Percentiles rank a stretch among this genome's conserved stretches.
Conservation (phyloP, 192 early-diverging fungal genomes). For the Umbelopsis isabellina region DNA sequence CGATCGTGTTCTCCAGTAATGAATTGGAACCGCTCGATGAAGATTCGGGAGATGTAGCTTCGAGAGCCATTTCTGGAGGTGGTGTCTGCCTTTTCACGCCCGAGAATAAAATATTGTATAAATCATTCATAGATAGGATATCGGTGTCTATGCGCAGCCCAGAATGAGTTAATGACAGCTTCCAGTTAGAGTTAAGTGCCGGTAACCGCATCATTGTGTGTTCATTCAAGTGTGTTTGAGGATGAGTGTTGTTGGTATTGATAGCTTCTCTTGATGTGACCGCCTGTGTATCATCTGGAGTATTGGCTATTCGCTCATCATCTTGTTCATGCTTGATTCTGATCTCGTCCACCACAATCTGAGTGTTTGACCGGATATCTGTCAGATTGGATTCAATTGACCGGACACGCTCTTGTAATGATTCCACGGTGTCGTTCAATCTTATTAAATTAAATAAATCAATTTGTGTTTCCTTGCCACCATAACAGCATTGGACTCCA, state of each 20-base stretch:
- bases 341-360: conserved; percentile 26
- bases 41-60: background rate
- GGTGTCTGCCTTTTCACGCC: conserved; percentile 3
- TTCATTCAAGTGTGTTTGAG: background rate
- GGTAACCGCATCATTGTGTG: conserved; percentile 1
- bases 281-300: background rate
- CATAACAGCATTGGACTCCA: conserved; percentile 34
- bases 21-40: background rate
- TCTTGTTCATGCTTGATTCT: conserved; percentile 12
- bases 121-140: conserved; percentile 31
- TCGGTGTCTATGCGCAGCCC: conserved; percentile 36
- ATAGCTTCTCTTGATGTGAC: background rate
- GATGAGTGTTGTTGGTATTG: background rate
- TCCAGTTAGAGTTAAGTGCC: conserved; percentile 11
- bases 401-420: conserved; percentile 25
- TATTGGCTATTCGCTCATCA: background rate
- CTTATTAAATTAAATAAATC: conserved; percentile 32
- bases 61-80: background rate
- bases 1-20: background rate
- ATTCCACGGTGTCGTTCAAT: conserved; percentile 27
- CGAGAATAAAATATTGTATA: conserved; percentile 32
- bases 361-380: conserved; percentile 25
- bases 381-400: conserved; percentile 24
- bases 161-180: conserved; percentile 28
- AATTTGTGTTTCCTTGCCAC: conserved; percentile 35